phyloP scores from a whole-genome alignment of 345 rosid genomes.

The Turritis glabra region DNA sequence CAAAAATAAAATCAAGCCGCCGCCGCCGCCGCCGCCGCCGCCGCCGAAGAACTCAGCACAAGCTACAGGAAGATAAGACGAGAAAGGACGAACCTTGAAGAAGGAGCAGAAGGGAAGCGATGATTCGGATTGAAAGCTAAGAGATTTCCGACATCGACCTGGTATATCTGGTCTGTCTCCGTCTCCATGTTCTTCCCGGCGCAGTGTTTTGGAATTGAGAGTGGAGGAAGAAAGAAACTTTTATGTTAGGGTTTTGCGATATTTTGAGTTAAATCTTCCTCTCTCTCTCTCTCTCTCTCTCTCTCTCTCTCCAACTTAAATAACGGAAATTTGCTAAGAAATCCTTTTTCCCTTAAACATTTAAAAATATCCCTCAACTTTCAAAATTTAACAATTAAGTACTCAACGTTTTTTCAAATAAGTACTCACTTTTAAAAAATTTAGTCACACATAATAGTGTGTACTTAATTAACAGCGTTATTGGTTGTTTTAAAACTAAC shows the following conservation, averaged over 20 bases:
- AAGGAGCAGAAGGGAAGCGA: conserved; percentile 49
- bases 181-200: conserved; percentile 40
- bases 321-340: not conserved
- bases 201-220: conserved; percentile 9
- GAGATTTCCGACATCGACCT: conserved; percentile 76
- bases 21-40: conserved; percentile 37
- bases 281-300: not conserved
- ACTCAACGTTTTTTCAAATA: no score
- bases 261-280: conserved; percentile 15
- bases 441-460: not conserved
- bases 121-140: conserved; percentile 60
- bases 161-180: conserved; percentile 39
- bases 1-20: conserved; percentile 5
- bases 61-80: not conserved
- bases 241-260: conserved; percentile 41
- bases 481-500: not conserved
- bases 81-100: conserved; percentile 55
- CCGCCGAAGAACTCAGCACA: conserved; percentile 14
- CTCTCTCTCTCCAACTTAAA: not conserved
- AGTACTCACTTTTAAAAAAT: no score
- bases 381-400: not conserved
- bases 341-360: not conserved
- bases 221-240: not conserved
- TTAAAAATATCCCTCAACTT: not conserved
- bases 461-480: not conserved